These are phyloP conservation scores for Euphorbia celastroides DNA, from an alignment of 441 rosid species.

Conservation along the genomic window DNA sequence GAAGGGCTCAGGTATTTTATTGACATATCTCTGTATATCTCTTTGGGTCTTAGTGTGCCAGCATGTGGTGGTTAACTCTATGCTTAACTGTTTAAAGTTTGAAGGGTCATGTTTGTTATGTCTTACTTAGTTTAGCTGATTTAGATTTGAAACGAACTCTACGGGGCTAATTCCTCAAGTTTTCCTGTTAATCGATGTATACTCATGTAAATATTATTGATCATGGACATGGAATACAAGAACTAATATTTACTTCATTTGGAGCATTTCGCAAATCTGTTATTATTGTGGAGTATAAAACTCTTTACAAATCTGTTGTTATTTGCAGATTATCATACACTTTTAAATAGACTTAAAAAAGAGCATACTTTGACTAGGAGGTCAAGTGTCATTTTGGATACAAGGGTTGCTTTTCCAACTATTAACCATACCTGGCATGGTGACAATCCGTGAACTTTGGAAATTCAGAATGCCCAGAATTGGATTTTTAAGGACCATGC, in stretches of 20 bases:
- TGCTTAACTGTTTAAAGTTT: background rate
- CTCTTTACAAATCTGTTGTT: too few relatives aligned
- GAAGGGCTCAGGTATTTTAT: constrained; percentile 86
- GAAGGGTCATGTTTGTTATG: background rate
- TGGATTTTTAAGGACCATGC: background rate
- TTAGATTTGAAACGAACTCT: background rate
- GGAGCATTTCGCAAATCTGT: too few relatives aligned
- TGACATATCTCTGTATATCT: background rate
- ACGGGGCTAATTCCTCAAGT: too few relatives aligned
- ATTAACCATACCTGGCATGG: background rate
- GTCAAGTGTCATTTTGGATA: background rate
- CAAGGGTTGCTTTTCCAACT: background rate
- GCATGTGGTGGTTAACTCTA: too few relatives aligned
- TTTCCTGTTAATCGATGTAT: too few relatives aligned
- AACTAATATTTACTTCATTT: background rate
- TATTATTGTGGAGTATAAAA: too few relatives aligned
- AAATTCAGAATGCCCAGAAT: background rate
- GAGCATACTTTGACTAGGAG: background rate
- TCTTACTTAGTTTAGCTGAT: background rate
- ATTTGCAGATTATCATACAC: background rate
- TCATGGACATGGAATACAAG: constrained; percentile 2
- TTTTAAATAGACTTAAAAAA: background rate
- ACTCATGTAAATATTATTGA: too few relatives aligned
- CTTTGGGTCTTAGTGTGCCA: background rate
- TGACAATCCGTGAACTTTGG: background rate